Conservation (phyloP, 805 yeast genomes). For the Jamesozyma spencerorum region DNA sequence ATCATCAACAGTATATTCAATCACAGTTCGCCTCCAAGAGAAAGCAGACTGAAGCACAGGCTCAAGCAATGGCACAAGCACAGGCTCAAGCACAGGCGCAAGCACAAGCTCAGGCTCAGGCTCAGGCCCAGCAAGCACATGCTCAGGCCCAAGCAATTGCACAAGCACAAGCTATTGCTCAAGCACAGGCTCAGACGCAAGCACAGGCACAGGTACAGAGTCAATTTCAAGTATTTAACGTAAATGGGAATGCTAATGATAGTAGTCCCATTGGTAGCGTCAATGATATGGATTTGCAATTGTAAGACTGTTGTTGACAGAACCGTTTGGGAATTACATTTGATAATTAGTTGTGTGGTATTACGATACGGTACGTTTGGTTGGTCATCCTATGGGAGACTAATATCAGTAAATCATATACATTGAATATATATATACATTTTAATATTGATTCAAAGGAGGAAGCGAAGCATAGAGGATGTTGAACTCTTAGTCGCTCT, state of each 20-base stretch:
- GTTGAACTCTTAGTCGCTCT: too few relatives aligned
- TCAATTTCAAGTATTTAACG: background rate
- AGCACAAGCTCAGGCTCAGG: background rate
- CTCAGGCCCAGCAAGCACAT: slow-evolving; percentile 1
- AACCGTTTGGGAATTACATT: too few relatives aligned
- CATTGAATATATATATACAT: too few relatives aligned
- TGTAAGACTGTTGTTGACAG: too few relatives aligned
- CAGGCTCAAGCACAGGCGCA: slow-evolving; percentile 1
- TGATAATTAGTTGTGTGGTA: too few relatives aligned
- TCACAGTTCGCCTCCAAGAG: slow-evolving; percentile 2
- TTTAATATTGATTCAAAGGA: too few relatives aligned
- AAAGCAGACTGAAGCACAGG: background rate
- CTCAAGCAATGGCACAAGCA: background rate
- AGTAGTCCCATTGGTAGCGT: too few relatives aligned
- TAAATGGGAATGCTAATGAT: too few relatives aligned
- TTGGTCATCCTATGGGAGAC: too few relatives aligned
- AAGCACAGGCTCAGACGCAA: background rate
- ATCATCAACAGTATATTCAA: slow-evolving; percentile 3
- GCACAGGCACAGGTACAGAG: background rate
- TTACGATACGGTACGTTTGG: too few relatives aligned
- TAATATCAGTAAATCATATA: too few relatives aligned
- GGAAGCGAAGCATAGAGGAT: too few relatives aligned
- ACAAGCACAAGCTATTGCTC: slow-evolving; percentile 1
- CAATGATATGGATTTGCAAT: background rate
- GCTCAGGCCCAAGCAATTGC: background rate